Conservation (phyloP, 805 yeast genomes). For the Wickerhamia fluorescens region DNA sequence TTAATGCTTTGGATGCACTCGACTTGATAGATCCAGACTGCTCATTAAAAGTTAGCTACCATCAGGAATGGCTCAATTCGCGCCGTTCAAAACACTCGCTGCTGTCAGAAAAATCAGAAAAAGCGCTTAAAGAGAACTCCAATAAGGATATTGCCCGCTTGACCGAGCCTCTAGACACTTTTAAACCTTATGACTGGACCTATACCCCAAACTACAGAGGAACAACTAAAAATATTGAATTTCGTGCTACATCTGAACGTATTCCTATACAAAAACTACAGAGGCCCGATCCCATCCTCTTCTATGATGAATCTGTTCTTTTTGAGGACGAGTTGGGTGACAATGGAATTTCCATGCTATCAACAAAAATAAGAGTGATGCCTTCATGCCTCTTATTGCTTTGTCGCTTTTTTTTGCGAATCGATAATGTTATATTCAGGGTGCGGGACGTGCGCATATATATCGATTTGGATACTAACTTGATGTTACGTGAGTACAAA, state of each 20-base stretch:
- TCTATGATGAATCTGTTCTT: slow-evolving; percentile 80
- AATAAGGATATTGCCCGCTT: slow-evolving; percentile 28
- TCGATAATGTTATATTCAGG: slow-evolving; percentile 82
- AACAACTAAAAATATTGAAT: slow-evolving; percentile 22
- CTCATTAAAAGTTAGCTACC: slow-evolving; percentile 64
- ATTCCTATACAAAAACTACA: slow-evolving; percentile 70
- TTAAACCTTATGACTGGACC: slow-evolving; percentile 95
- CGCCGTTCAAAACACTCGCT: slow-evolving; percentile 19
- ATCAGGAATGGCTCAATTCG: slow-evolving; percentile 66
- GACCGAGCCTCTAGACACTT: slow-evolving; percentile 44
- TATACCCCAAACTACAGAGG: slow-evolving; percentile 81
- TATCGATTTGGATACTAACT: slow-evolving; percentile 62
- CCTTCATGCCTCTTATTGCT: slow-evolving; percentile 66
- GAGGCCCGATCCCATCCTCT: slow-evolving; percentile 76
- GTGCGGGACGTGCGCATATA: slow-evolving; percentile 80
- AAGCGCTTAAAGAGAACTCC: slow-evolving; percentile 18
- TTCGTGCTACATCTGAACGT: slow-evolving; percentile 13
- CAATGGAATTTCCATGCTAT: slow-evolving; percentile 79
- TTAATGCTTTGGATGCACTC: slow-evolving; percentile 72
- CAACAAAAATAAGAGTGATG: slow-evolving; percentile 85
- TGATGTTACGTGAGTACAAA: slow-evolving; percentile 71
- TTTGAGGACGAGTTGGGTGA: slow-evolving; percentile 96
- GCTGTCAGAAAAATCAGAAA: slow-evolving; percentile 15
- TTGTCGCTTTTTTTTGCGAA: slow-evolving; percentile 74
- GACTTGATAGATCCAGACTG: slow-evolving; percentile 30